Conservation (phyloP, 2,329 filamentous ascomycete genomes). For the Cladophialophora yegresii region DNA sequence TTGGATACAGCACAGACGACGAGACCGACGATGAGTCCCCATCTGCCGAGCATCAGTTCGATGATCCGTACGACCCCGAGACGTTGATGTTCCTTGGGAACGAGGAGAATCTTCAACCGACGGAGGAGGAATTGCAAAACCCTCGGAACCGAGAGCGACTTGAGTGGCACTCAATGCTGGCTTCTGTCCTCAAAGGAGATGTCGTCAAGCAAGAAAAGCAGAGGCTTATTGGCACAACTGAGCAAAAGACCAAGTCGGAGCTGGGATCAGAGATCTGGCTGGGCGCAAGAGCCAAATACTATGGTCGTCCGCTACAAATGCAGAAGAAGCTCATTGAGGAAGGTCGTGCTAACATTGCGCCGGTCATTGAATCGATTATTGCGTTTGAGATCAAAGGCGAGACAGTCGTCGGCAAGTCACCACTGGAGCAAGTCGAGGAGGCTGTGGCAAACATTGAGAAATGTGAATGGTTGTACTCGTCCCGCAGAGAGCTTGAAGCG, state of each 20-base stretch:
- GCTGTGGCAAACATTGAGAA: constrained; percentile 88
- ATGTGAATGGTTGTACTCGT: constrained; percentile 82
- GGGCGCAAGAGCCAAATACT: constrained; percentile 78
- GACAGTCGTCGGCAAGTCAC: constrained; percentile 84
- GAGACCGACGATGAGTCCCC: constrained; percentile 83
- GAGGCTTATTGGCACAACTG: constrained; percentile 77
- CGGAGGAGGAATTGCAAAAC: constrained; percentile 84
- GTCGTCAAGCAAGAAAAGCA: constrained; percentile 99
- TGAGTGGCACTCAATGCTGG: constrained; percentile 98
- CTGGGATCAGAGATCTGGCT: constrained; percentile 78
- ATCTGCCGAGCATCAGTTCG: constrained; percentile 77
- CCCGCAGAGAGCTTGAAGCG: constrained; percentile 69
- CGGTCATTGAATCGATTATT: constrained; percentile 81
- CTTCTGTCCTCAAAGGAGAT: constrained; percentile 91
- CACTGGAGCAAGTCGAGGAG: constrained; percentile 84
- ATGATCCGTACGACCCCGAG: constrained; percentile 87
- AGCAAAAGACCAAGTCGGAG: constrained; percentile 70
- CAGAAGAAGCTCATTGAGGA: constrained; percentile 90
- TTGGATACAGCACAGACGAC: constrained; percentile 59
- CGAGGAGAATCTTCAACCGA: constrained; percentile 84
- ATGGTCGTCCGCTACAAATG: constrained; percentile 78
- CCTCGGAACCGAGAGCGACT: constrained; percentile 84
- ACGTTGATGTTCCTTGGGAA: constrained; percentile 83
- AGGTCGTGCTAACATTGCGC: constrained; percentile 70
- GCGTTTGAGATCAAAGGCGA: constrained; percentile 93